A percentile compares a stretch with the other conserved stretches of the same genome.
Conservation (phyloP, 2,329 filamentous ascomycete genomes). For the Paraconiothyrium sp. region DNA sequence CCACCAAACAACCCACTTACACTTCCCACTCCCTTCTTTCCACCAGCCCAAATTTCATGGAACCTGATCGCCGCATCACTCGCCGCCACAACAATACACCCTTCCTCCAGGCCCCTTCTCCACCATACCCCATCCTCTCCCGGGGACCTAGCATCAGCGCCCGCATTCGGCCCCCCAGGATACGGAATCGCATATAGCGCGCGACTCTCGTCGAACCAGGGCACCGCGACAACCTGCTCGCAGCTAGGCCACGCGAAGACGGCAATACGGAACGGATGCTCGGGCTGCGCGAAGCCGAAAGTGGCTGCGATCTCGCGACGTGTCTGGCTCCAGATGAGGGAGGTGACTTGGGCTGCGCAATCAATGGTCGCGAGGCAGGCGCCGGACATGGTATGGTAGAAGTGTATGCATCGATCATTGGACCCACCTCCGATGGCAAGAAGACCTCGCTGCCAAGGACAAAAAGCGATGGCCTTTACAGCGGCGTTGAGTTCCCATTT, state of each 20-base stretch:
- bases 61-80: slow-evolving; percentile 95
- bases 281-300: slow-evolving; percentile 91
- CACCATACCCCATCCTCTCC: slow-evolving; percentile 65
- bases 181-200: slow-evolving; percentile 91
- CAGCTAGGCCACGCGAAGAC: slow-evolving; percentile 96
- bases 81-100: slow-evolving; percentile 88
- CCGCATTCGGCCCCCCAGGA: slow-evolving; percentile 67
- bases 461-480: slow-evolving; percentile 96
- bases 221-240: slow-evolving; percentile 82
- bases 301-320: slow-evolving; percentile 90
- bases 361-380: slow-evolving; percentile 88
- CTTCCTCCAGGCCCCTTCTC: slow-evolving; percentile 70
- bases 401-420: slow-evolving; percentile 95
- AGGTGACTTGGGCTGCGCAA: slow-evolving; percentile 92
- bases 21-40: slow-evolving; percentile 58
- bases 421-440: slow-evolving; percentile 92
- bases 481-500: slow-evolving; percentile 84
- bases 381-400: slow-evolving; percentile 88
- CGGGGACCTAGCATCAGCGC: slow-evolving; percentile 41
- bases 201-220: slow-evolving; percentile 80
- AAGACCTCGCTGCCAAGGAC: slow-evolving; percentile 88
- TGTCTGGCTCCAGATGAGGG: slow-evolving; percentile 87
- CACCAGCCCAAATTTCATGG: slow-evolving; percentile 90
- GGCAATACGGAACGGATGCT: slow-evolving; percentile 87
- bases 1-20: slow-evolving; percentile 70